phyloP scores from a whole-genome alignment of 768 basidiomycete species.

The Xerocomellus amylosporus region DNA sequence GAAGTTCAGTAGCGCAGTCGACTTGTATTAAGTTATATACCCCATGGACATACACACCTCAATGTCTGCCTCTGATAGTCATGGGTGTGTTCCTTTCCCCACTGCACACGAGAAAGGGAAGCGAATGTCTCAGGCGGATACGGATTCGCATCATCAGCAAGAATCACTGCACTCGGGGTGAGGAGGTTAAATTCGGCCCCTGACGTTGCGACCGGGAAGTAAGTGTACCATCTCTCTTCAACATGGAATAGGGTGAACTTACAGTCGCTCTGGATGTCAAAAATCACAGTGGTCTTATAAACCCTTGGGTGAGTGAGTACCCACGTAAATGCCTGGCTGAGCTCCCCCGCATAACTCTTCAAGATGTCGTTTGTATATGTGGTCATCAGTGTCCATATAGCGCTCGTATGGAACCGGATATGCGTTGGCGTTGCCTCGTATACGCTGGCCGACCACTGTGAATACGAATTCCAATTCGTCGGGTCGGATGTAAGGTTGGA shows the following conservation, averaged over 20 bases:
- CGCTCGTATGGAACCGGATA: not conserved
- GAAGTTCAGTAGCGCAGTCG: not conserved
- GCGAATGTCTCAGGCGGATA: not conserved
- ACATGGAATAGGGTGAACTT: not conserved
- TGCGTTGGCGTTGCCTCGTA: not conserved
- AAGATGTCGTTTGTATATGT: not conserved
- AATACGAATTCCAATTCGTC: not conserved
- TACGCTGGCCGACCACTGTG: not conserved
- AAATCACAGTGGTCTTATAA: not conserved
- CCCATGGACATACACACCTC: not conserved
- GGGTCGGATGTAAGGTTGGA: not conserved
- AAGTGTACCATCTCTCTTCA: not conserved
- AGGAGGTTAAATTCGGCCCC: constrained; percentile 8
- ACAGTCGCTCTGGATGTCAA: constrained; percentile 11
- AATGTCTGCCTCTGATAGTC: not conserved
- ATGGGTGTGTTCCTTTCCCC: constrained; percentile 4
- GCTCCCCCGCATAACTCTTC: not conserved
- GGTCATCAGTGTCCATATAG: constrained; percentile 4
- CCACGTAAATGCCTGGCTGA: constrained; percentile 2
- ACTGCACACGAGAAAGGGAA: not conserved
- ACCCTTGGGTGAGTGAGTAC: not conserved
- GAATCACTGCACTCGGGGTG: not conserved
- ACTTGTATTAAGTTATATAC: not conserved
- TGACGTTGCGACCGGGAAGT: not conserved
- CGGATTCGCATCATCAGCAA: not conserved